Base-by-base conservation (phyloP, 2,329 filamentous ascomycete species). In the Laburnicola sp. region DNA sequence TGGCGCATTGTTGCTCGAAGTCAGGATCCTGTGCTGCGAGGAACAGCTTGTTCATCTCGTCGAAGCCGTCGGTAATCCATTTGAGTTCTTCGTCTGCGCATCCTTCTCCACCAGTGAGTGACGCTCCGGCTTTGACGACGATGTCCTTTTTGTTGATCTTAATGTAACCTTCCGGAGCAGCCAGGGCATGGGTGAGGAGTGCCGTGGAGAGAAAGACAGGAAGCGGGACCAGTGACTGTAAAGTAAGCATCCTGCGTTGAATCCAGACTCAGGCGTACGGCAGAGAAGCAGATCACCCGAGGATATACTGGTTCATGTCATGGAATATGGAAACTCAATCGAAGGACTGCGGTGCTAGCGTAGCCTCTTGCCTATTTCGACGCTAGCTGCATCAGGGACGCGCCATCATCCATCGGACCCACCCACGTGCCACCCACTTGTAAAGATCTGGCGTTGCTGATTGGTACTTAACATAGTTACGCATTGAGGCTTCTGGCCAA, bases 31-130 rank as follows among this genome's bases (percentile, higher is more conserved):
- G 39, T 3, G 65, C 60, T 6, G 65, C 60, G 39, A 56, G 55
- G 55, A 70, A 69, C 8, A 70, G 46, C 21, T 52, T 42, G 6
- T 61, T 66, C 68, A 71, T 71, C 22, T 71, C 68, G 28, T 61
- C 45, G 51, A 71, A 71, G 50, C 69, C 66, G 32, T 57, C 51
- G 52, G 61, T 59, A 39, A 70, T 70, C 27, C 53, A 41, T 39
- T 63, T 53, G 1, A 71, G 50, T 21, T 69, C 54, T 21, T 63
- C 57, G 7, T 58, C 42, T 26, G 58, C 53, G 41, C 69, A 71
- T 10, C 59, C 58, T 52, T 71, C 68, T 34, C 68, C 69, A 11
- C 69, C 66, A 1, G 66, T 70, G 22, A 70, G 49, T 1, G 59
- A 39, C 2, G 65, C 60, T 11, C 65, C 65, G 43, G 59, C 59